Percentiles rank a stretch among this genome's conserved stretches.
Conservation (phyloP, 257 asterid genomes). For the Salvia hispanica region DNA sequence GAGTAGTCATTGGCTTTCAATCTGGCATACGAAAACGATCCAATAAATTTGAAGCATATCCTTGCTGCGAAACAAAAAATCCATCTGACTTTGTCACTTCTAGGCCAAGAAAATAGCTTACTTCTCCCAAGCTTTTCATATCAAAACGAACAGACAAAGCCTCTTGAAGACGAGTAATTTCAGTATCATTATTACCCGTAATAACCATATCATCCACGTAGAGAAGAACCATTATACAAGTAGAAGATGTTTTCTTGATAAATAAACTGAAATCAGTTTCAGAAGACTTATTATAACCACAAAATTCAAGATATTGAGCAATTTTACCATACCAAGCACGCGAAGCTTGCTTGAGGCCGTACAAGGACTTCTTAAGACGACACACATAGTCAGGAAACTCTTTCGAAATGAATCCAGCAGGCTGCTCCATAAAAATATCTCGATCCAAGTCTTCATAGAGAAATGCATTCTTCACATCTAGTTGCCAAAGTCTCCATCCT, state of each 20-base stretch:
- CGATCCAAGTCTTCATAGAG: too few species aligned
- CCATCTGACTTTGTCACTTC: constrained; percentile 2
- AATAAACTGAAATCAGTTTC: constrained; percentile 33
- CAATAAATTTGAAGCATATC: constrained; percentile 18
- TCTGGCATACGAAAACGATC: constrained; percentile 20
- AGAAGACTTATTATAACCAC: constrained; percentile 25
- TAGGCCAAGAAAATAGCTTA: constrained; percentile 19
- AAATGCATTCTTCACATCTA: too few species aligned
- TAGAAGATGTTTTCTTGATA: constrained; percentile 5
- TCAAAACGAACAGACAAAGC: background rate
- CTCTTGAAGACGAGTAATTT: background rate
- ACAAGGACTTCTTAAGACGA: too few species aligned
- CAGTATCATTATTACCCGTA: background rate
- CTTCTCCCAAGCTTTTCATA: constrained; percentile 9
- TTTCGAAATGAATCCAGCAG: too few species aligned
- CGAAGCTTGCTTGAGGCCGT: too few species aligned
- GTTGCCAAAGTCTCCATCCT: too few species aligned
- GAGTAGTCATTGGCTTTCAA: too few species aligned
- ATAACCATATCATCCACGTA: constrained; percentile 31
- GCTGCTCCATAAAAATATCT: too few species aligned
- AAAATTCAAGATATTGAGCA: too few species aligned
- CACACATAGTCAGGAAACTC: too few species aligned
- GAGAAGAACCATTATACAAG: background rate
- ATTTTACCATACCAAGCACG: constrained; percentile 39
- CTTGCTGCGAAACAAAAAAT: constrained; percentile 10